Conservation (phyloP, 2,329 filamentous ascomycete species). For the Pyrenophora graminea region DNA sequence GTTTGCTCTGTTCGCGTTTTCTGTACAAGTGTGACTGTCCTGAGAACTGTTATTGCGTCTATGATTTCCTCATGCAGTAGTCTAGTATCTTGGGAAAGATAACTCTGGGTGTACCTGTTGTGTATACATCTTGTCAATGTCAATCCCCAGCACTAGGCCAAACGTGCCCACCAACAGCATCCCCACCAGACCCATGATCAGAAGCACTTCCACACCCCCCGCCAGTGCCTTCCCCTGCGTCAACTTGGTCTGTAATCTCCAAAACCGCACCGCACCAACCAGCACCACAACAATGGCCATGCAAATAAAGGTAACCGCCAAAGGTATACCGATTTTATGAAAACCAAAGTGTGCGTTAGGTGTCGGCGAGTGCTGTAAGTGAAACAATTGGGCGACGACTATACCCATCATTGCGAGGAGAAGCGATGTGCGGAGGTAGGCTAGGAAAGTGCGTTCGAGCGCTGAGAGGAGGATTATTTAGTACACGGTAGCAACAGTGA, state of each 20-base stretch:
- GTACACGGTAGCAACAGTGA: too few species aligned
- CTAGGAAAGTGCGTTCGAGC: constrained; percentile 74
- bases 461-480: constrained; percentile 52
- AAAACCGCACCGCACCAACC: constrained; percentile 64
- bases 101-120: too few species aligned
- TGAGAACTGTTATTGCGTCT: not conserved
- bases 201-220: constrained; percentile 63
- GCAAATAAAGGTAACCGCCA: constrained; percentile 56
- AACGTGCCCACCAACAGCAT: constrained; percentile 32
- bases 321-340: constrained; percentile 63
- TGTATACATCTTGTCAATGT: constrained; percentile 20
- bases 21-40: not conserved
- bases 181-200: constrained; percentile 53
- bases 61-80: too few species aligned
- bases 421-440: constrained; percentile 71
- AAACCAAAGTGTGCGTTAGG: constrained; percentile 60
- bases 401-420: constrained; percentile 70
- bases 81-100: too few species aligned
- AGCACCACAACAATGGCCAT: constrained; percentile 55
- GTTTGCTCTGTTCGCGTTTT: not conserved
- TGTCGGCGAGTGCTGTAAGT: constrained; percentile 57
- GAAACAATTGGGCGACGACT: constrained; percentile 69
- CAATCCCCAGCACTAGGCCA: constrained; percentile 22
- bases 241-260: constrained; percentile 64
- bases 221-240: constrained; percentile 60